Evolutionary conservation across 441 rosid species (phyloP).

Genomic region (Oxalis stricta): DNA sequence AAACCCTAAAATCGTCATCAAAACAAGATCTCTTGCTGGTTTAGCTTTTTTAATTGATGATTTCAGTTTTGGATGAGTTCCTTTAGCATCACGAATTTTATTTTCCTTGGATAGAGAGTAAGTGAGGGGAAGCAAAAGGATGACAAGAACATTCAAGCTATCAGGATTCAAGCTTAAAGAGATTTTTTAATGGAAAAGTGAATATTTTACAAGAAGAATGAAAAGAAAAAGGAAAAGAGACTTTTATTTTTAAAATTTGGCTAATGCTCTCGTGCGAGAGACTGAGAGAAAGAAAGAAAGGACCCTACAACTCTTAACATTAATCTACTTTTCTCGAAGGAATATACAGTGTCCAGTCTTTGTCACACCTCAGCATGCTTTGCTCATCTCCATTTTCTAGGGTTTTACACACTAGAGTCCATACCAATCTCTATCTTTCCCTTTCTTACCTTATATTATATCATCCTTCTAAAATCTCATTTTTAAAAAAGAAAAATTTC

Average conservation of each 20-base stretch:
- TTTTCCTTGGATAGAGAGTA: too few species aligned
- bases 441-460: too few species aligned
- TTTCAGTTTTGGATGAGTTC: too few species aligned
- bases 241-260: conserved; percentile 20
- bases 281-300: neutral
- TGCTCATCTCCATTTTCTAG: conserved; percentile 30
- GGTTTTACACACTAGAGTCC: conserved; percentile 25
- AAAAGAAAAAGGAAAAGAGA: conserved; percentile 19
- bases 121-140: too few species aligned
- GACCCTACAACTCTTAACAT: conserved; percentile 22
- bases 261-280: conserved; percentile 12
- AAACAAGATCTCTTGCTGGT: too few species aligned
- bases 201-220: neutral
- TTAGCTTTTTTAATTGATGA: too few species aligned
- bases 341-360: conserved; percentile 44
- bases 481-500: too few species aligned
- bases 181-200: neutral
- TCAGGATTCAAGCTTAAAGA: conserved; percentile 1
- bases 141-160: conserved; percentile 11
- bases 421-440: too few species aligned
- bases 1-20: too few species aligned
- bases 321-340: conserved; percentile 71
- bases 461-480: too few species aligned
- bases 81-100: too few species aligned
- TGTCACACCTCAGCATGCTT: conserved; percentile 38